Base-by-base conservation (phyloP, 257 asterid species). In the Echites panduratus region DNA sequence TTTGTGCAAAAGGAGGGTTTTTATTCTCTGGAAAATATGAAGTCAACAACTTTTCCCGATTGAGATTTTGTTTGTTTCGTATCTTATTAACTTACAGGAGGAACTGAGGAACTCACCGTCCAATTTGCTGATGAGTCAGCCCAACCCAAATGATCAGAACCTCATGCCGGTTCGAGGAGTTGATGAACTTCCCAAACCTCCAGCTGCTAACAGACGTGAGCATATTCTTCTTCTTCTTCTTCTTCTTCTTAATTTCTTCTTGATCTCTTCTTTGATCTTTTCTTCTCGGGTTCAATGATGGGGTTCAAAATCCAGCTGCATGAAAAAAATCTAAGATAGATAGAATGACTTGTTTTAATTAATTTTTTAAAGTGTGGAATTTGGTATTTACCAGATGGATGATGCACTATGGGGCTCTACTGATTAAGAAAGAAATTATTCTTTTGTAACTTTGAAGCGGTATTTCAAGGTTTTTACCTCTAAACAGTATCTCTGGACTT, bases 101-200 rank as follows among this genome's bases (percentile, higher is more conserved):
- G 99, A 95, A 70, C 86, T 95, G 38, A 86, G 98, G 27, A 88
- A 84, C 84, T 57, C 90, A 0, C 96, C 98, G 0, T 73, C 96
- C 20, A 87, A 83, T 84, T 68, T 87, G 90, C 58, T 87, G 79
- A 85, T 91, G 73, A 89, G 88, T 73, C 98, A 88, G 82, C 86
- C 84, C 0, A 90, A 85, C 79, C 89, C 87, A 0, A 87, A 80
- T 75, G 99, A 95, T n/a, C n/a, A n/a, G 56, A 50, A 85, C 16
- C 49, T 85, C 57, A 84, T 89, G 90, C 92, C 92, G 5, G 53
- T 88, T 73, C 89, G 95, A 27, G 97, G 92, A 76, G 84, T 91
- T 61, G 95, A 92, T 68, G 99, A 95, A 66, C 96, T 95, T 52
- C 98, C 99, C 2, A 95, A 88, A 84, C 92, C 96, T 74, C 98